Conservation (phyloP, 2,329 filamentous ascomycete genomes). For the Alternaria angustiovoidea region DNA sequence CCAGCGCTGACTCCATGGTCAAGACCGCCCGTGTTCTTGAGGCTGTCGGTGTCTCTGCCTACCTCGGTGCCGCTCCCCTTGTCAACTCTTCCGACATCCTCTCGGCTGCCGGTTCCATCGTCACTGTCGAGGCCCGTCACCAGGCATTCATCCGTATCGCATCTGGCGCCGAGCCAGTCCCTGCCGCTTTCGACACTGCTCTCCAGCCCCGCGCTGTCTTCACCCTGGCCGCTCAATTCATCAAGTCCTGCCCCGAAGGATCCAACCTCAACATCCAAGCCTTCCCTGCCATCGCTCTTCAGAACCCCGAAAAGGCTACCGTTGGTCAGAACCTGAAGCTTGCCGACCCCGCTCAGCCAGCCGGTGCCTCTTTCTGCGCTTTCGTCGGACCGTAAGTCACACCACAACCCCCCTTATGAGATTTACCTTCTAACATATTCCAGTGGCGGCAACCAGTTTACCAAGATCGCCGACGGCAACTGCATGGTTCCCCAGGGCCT, state of each 20-base stretch:
- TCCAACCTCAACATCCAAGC: constrained; percentile 70
- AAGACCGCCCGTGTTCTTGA: constrained; percentile 74
- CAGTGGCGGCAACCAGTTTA: constrained; percentile 59
- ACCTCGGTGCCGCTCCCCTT: constrained; percentile 74
- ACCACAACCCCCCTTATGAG: constrained; percentile 32
- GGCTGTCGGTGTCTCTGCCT: constrained; percentile 75
- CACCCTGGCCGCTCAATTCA: constrained; percentile 77
- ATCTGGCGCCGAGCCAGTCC: constrained; percentile 65
- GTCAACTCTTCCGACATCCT: constrained; percentile 68
- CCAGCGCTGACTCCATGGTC: constrained; percentile 72
- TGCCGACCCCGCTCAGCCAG: constrained; percentile 46
- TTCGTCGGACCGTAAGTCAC: constrained; percentile 68
- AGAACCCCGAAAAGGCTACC: constrained; percentile 58
- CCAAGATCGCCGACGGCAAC: constrained; percentile 61
- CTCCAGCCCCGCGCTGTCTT: constrained; percentile 75
- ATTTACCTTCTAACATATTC: constrained; percentile 27
- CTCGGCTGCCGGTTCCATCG: constrained; percentile 72
- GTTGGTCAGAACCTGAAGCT: constrained; percentile 52
- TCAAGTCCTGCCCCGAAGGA: constrained; percentile 71
- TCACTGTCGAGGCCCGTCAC: constrained; percentile 77
- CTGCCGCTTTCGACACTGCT: constrained; percentile 74
- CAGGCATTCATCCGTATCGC: constrained; percentile 75
- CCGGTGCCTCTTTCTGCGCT: constrained; percentile 66
- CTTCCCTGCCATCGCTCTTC: constrained; percentile 65
- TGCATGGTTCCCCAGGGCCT: constrained; percentile 71